A percentile compares a stretch with the other conserved stretches of the same genome.
These are phyloP conservation scores for Rhodamnia rubescens DNA, from an alignment of 345 rosid genomes.

Conservation along the genomic window DNA sequence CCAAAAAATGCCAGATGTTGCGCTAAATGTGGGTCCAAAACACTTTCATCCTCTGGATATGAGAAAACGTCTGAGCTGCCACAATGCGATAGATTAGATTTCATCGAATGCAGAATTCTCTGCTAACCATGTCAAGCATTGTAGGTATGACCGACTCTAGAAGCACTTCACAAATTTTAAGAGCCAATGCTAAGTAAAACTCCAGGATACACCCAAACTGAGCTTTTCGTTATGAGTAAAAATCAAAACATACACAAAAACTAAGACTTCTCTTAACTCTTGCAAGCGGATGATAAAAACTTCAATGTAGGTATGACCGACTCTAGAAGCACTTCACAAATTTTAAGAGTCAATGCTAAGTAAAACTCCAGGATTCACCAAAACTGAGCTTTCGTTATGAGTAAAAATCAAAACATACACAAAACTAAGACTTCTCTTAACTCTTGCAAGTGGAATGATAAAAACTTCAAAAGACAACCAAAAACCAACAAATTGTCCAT, in stretches of 20 bases:
- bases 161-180: background rate
- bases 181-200: background rate
- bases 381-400: background rate
- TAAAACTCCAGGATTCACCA: background rate
- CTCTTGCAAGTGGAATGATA: background rate
- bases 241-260: background rate
- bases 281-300: background rate
- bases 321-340: background rate
- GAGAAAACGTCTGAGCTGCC: slow-evolving; percentile 99
- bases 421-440: background rate
- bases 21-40: slow-evolving; percentile 82
- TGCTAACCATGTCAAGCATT: background rate
- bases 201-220: background rate
- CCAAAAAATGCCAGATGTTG: slow-evolving; percentile 95
- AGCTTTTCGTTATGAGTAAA: background rate
- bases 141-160: background rate
- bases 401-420: background rate
- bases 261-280: background rate
- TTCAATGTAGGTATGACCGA: background rate
- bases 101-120: slow-evolving; percentile 14
- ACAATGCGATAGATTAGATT: slow-evolving; percentile 31
- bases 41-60: slow-evolving; percentile 88
- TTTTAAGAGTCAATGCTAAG: background rate
- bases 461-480: background rate
- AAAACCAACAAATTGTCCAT: background rate